Evolutionary conservation across 345 rosid species (phyloP).

Genomic region (Gossypium herbaceum): DNA sequence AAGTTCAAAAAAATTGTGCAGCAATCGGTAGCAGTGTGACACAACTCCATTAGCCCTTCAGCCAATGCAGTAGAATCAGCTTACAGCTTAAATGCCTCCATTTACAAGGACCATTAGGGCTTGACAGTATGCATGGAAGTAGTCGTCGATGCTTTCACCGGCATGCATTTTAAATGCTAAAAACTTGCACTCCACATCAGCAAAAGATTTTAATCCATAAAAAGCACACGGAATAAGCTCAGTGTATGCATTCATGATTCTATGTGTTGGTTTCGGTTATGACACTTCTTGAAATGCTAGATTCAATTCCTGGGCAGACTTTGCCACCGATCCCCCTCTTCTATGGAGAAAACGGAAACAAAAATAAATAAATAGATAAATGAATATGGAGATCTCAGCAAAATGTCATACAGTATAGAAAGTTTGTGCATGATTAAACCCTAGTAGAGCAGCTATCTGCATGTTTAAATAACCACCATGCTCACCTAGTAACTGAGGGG

Average conservation of each 20-base stretch:
- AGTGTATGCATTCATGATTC: conserved; percentile 8
- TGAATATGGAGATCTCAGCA: neutral
- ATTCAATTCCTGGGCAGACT: conserved; percentile 78
- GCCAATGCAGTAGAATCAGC: conserved; percentile 24
- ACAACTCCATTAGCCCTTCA: conserved; percentile 1
- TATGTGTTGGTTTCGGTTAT: conserved; percentile 22
- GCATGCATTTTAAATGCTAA: neutral
- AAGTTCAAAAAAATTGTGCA: conserved; percentile 1
- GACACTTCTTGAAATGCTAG: conserved; percentile 79
- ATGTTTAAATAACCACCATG: neutral
- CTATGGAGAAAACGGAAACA: conserved; percentile 31
- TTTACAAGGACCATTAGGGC: conserved; percentile 24
- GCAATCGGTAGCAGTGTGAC: conserved; percentile 6
- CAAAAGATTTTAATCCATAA: conserved; percentile 11
- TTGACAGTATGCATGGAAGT: conserved; percentile 4
- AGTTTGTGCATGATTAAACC: conserved; percentile 15
- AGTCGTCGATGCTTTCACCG: neutral
- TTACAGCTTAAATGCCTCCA: conserved; percentile 27
- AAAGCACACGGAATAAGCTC: conserved; percentile 16
- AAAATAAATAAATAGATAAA: neutral
- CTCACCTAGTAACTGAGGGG: conserved; percentile 54
- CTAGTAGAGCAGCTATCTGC: neutral
- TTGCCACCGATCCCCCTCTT: conserved; percentile 86
- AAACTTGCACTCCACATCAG: conserved; percentile 6
- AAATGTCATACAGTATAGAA: neutral